Base-by-base conservation (phyloP, 2,329 filamentous ascomycete genomes). In the Emericellopsis atlantica region DNA sequence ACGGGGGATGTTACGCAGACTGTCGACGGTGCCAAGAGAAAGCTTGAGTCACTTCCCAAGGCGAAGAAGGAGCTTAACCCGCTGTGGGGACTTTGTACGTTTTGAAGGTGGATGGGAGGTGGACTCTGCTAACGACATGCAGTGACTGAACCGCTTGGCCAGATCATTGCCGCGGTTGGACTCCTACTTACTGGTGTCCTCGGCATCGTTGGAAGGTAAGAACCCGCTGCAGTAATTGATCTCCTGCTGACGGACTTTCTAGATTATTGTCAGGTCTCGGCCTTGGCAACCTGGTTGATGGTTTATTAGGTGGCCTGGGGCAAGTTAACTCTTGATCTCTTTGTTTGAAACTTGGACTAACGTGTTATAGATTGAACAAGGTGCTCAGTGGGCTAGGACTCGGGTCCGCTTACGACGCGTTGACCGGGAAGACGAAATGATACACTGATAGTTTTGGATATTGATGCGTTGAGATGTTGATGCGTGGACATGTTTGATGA, bases 1-100 rank as follows among this genome's bases (percentile, higher is more conserved):
- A 90, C 88, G 0, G 81, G 81, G 16, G 81, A 77, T 22, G 84
- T 95, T 18, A 81, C 84, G 37, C 79, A 81, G 52, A 86, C 81
- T 21, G 90, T 95, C 50, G 88, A 95, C 55, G 80, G 82, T 47
- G 84, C 84, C 22, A 92, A 89, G 76, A 84, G 82, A 67, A 84
- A 85, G 69, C 84, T 95, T 45, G 79, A 84, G 54, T 84, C 85
- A 55, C 92, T 95, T 84, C 88, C 89, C 6, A 84, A 93, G 50
- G 89, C 87, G 35, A 93, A 95, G 81, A 90, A 94, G 72, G 81
- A 90, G 68, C 73, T 95, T 45, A 95, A 90, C 66, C 88, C 89
- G 10, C 76, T 95, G 24, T 94, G 88, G 87, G 78, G 69, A 24
- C 69, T 95, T 38, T 29, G 26, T 29, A 29, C 4, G 26, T 29